phyloP scores from a whole-genome alignment of 2,329 filamentous ascomycete species.

The Aspergillus sp. region DNA sequence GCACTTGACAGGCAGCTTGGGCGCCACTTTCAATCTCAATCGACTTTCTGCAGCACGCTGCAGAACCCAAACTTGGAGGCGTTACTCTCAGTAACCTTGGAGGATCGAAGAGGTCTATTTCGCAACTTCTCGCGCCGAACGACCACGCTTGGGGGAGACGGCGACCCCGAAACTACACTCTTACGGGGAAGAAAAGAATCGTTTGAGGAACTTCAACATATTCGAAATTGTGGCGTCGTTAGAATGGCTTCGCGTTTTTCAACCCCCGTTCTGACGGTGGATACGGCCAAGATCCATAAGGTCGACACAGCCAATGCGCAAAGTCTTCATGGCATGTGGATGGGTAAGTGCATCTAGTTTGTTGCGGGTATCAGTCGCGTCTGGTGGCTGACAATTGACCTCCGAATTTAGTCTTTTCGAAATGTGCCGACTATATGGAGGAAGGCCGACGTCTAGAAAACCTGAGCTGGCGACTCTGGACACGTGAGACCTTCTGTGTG shows the following conservation, averaged over 20 bases:
- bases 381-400: conserved; percentile 26
- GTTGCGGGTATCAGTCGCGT: neutral
- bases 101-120: conserved; percentile 23
- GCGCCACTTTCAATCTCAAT: conserved; percentile 22
- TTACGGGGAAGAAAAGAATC: conserved; percentile 2
- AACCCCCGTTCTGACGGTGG: conserved; percentile 85
- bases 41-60: conserved; percentile 22
- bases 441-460: conserved; percentile 92
- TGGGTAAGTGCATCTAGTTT: conserved; percentile 64
- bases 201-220: conserved; percentile 10
- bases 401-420: conserved; percentile 73
- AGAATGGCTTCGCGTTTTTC: conserved; percentile 81
- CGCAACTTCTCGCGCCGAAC: conserved; percentile 40
- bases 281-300: conserved; percentile 88
- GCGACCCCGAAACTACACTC: conserved; percentile 41
- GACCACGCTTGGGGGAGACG: conserved; percentile 47
- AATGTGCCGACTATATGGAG: conserved; percentile 90
- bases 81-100: conserved; percentile 12
- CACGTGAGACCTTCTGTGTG: conserved; percentile 87
- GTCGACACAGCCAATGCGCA: conserved; percentile 91
- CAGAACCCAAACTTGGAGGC: conserved; percentile 19
- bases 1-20: conserved; percentile 23
- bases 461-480: conserved; percentile 94
- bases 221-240: conserved; percentile 29
- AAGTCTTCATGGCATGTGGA: conserved; percentile 96